Evolutionary conservation across 352 stramenopile species (phyloP), one percentile per base, ranked within the genome.

Genomic region (Pythium rishiriense): DNA sequence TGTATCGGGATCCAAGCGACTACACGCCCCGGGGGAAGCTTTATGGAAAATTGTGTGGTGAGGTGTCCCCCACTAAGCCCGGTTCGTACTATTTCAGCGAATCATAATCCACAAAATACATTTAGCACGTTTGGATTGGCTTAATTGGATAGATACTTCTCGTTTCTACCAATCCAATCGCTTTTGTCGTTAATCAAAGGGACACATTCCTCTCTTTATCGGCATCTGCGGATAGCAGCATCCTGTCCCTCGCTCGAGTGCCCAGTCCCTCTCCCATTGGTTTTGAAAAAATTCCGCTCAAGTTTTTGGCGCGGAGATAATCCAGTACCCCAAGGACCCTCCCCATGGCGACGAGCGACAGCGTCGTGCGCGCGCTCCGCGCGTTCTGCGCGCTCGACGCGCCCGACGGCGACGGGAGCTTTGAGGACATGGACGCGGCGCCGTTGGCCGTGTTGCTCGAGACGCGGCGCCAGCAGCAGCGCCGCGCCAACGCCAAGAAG

Each of bases 21-120:
- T 43, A 7, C 37, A 7, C 41, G 35, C 35, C 17, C 35, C 35
- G 29, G 58, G 45, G 33, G 39, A 64, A 28, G 52, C 55, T 70
- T 74, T 61, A 70, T 70, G 66, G 68, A 70, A 68, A 76, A 81
- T 84, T 69, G 72, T 83, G 77, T 87, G 76, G 72, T 74, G 62
- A 58, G 58, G 41, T 61, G 57, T 53, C 33, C 41, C 66, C 50
- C 48, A 28, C 15, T 45, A 31, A 62, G 24, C 46, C 59, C 28
- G 60, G 46, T 42, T 39, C 22, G 3, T 21, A 8, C 1, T 0
- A 11, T 71, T 66, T 53, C 33, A 59, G 19, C 57, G 49, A 71
- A 71, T 71, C 43, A n/a, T 28, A 24, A 11, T 6, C 2, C n/a
- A 15, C 10, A 5, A 37, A 24, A 17, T 29, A 24, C n/a, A 1